Evolutionary conservation across 2,329 filamentous ascomycete species (phyloP), one percentile per base, ranked within the genome.

Genomic region (Cytospora mali): DNA sequence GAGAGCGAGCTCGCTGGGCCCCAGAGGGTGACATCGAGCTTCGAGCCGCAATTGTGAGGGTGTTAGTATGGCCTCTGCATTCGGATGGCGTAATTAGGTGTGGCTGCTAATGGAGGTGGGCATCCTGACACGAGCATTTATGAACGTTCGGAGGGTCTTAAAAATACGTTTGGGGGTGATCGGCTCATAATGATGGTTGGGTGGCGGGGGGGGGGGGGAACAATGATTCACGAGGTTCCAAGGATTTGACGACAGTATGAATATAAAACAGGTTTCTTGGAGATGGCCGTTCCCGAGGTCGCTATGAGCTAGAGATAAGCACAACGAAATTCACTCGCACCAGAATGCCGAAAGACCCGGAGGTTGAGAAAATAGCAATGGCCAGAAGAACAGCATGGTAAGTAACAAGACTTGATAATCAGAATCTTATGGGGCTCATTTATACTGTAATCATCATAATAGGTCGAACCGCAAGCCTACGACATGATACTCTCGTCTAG

Each of bases 1-100:
- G 83, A 86, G 74, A 81, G 80, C 68, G 80, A 83, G 70, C 55
- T 76, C 58, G 65, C 55, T 18, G 64, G 60, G 35, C 68, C 65
- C 65, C n/a, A n/a, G n/a, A n/a, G 28, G 27, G 25, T 29, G 50
- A 21, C 18, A 23, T 48, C 35, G n/a, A n/a, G n/a, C n/a, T n/a
- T n/a, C 6, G 54, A 52, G 46, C 14, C 31, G 6, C 54, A 48
- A n/a, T 23, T 54, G 23, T 60, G 50, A 54, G 27, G 50, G 2
- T 18, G 18, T 1, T 52, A 48, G n/a, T 48, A 21, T 35, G 21
- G 46, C 4, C 48, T 31, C 49, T 18, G 58, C 49, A 53, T 59
- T n/a, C 25, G n/a, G 29, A 53, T 49, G 49, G 18, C 21, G 33
- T 53, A 21, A 28, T 23, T 39, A 6, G n/a, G 27, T 21, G 11